Evolutionary conservation across 1,139 yeast species (phyloP).

Genomic region (Waltiozyma sp.): DNA sequence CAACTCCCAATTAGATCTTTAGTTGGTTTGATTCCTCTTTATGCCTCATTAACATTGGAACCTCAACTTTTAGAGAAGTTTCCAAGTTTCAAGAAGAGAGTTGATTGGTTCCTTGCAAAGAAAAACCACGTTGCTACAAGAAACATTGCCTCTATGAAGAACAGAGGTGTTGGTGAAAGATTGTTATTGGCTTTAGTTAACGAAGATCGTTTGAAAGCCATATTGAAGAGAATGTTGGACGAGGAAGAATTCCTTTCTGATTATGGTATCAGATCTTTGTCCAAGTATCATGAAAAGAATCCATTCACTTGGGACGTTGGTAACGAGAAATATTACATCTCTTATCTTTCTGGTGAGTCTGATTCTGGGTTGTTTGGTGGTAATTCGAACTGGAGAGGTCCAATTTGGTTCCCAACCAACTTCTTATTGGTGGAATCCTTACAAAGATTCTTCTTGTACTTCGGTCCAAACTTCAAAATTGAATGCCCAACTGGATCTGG

Average conservation of each 20-base stretch:
- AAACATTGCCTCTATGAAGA: constrained; percentile 81
- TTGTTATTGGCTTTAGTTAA: constrained; percentile 72
- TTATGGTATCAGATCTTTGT: constrained; percentile 82
- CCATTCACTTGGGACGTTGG: constrained; percentile 84
- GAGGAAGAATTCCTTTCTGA: constrained; percentile 81
- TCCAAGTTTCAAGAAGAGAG: constrained; percentile 77
- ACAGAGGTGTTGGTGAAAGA: constrained; percentile 82
- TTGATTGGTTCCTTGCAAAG: constrained; percentile 78
- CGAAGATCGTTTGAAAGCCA: constrained; percentile 68
- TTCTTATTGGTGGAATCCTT: constrained; percentile 81
- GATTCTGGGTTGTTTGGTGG: constrained; percentile 96
- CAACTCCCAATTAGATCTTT: constrained; percentile 81
- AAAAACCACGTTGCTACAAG: constrained; percentile 67
- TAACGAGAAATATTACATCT: constrained; percentile 64
- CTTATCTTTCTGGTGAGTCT: constrained; percentile 86
- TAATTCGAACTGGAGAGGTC: constrained; percentile 96
- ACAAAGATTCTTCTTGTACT: constrained; percentile 82
- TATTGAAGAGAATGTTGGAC: constrained; percentile 74
- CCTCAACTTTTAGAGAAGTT: constrained; percentile 72
- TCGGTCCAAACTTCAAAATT: constrained; percentile 77
- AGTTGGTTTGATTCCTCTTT: constrained; percentile 87
- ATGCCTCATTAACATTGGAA: constrained; percentile 84
- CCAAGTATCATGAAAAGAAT: constrained; percentile 77
- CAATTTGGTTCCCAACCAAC: constrained; percentile 97
- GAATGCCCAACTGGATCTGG: constrained; percentile 93